phyloP scores from a whole-genome alignment of 2,329 filamentous ascomycete species.

The Verticillium nubilum region DNA sequence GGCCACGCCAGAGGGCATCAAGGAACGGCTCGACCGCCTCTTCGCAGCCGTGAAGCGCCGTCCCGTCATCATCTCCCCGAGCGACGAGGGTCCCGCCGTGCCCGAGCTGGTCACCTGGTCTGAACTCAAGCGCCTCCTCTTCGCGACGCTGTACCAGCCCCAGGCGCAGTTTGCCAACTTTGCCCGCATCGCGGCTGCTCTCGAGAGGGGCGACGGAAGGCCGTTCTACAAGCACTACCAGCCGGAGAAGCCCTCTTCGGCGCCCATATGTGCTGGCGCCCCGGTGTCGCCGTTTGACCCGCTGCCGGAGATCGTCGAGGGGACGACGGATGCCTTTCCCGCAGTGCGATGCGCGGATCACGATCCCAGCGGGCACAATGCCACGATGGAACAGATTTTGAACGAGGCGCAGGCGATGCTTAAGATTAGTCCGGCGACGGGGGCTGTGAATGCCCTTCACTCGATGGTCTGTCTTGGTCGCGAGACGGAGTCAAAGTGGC shows the following conservation, averaged over 20 bases:
- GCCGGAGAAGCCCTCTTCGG: conserved; percentile 1
- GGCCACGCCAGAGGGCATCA: conserved; percentile 28
- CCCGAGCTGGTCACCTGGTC: conserved; percentile 46
- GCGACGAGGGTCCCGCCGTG: conserved; percentile 28
- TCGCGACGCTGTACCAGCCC: conserved; percentile 38
- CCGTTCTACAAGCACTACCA: conserved; percentile 30
- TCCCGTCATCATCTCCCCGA: conserved; percentile 35
- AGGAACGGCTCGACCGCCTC: conserved; percentile 30
- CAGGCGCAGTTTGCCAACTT: conserved; percentile 33
- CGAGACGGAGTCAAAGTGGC: conserved; percentile 30
- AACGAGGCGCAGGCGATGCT: conserved; percentile 25
- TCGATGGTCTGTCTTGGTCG: conserved; percentile 32
- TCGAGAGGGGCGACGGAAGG: conserved; percentile 37
- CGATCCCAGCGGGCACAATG: conserved; percentile 13
- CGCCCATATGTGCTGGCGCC: conserved; percentile 22
- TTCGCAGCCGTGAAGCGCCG: conserved; percentile 32
- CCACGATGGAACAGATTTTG: conserved; percentile 27
- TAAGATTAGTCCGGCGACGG: conserved; percentile 33
- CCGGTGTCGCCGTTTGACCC: conserved; percentile 24
- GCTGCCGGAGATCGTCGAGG: conserved; percentile 21
- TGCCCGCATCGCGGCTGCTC: conserved; percentile 34
- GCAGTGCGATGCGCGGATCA: conserved; percentile 41
- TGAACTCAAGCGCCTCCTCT: conserved; percentile 36
- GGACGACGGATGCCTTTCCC: conserved; percentile 34
- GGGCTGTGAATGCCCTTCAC: conserved; percentile 36